A percentile compares a stretch with the other conserved stretches of the same genome.
phyloP scores from a whole-genome alignment of 1,139 yeast genomes.

The Taiozyma onychis region DNA sequence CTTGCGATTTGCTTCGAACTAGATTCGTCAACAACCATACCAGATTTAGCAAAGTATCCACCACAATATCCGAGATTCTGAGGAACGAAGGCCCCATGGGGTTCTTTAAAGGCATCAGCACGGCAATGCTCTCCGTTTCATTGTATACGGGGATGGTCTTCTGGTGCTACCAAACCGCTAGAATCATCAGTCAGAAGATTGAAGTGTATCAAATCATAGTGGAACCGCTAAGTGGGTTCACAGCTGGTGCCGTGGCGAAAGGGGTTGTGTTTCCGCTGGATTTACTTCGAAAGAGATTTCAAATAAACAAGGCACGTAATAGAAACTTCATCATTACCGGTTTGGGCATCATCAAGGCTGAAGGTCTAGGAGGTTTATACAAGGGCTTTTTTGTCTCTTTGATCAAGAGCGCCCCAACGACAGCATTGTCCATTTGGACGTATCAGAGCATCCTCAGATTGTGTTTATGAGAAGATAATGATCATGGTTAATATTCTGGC shows the following conservation, averaged over 20 bases:
- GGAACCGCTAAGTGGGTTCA: constrained; percentile 64
- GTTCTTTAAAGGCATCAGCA: constrained; percentile 55
- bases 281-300: constrained; percentile 72
- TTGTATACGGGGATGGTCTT: constrained; percentile 67
- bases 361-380: constrained; percentile 66
- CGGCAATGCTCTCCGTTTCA: constrained; percentile 60
- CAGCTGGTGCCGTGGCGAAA: constrained; percentile 76
- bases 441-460: constrained; percentile 41
- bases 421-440: constrained; percentile 69
- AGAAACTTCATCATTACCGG: constrained; percentile 27
- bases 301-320: constrained; percentile 46
- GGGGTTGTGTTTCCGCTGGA: constrained; percentile 80
- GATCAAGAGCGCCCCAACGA: constrained; percentile 76
- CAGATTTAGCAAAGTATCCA: constrained; percentile 40
- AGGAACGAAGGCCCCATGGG: constrained; percentile 48
- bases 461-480: background rate
- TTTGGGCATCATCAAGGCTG: constrained; percentile 38
- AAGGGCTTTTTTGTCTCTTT: constrained; percentile 67
- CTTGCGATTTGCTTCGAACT: constrained; percentile 82
- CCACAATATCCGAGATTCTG: constrained; percentile 39
- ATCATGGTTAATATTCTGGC: background rate
- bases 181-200: constrained; percentile 7
- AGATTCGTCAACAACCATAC: constrained; percentile 59
- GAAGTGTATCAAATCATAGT: constrained; percentile 28
- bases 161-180: constrained; percentile 49